Base-by-base conservation (phyloP, 2,329 filamentous ascomycete genomes). In the Aspergillus candidus region DNA sequence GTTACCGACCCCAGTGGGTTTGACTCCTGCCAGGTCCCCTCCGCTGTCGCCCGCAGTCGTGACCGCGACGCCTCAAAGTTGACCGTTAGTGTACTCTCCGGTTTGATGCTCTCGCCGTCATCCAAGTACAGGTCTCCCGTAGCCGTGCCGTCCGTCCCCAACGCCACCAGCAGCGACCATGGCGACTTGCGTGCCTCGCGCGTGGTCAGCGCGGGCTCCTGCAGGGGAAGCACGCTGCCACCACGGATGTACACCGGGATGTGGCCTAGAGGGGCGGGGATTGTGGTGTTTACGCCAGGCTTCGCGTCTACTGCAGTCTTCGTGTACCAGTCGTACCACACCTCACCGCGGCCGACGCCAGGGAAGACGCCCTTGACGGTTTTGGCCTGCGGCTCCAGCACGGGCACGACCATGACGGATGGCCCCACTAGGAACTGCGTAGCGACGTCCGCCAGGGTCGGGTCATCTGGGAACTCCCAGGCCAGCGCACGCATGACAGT, bases 241-340 rank as follows among this genome's bases (percentile, higher is more conserved):
- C 86, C 85, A 11, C 84, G 77, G 13, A 90, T 61, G 54, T 77
- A 85, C 2, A 90, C 76, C 0, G 84, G 84, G 32, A 90, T 88
- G 54, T 89, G 79, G 11, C 78, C 77, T 2, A 84, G 64, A 1
- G 80, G 80, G 4, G 80, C 80, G 14, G 71, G 59, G 46, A 84
- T 78, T 4, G 78, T 81, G 11, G 73, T 74, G 57, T 84, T 84
- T 44, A 74, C 69, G 8, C 77, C 76, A 2, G 75, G 66, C 18
- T 68, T 48, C 1, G 72, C 75, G 12, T 69, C 57, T 3, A 87
- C 70, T 0, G 71, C 72, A 0, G 72, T 73, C 40, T 80, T 77
- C n/a, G 76, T 84, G 63, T 88, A 88, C 84, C 84, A 90, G 61
- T 90, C 85, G 56, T 88, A 90, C 82, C 84, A 90, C 2, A 80